A percentile compares a stretch with the other conserved stretches of the same genome.
Conservation (phyloP, 768 basidiomycete genomes). For the Pisolithus marmoratus region DNA sequence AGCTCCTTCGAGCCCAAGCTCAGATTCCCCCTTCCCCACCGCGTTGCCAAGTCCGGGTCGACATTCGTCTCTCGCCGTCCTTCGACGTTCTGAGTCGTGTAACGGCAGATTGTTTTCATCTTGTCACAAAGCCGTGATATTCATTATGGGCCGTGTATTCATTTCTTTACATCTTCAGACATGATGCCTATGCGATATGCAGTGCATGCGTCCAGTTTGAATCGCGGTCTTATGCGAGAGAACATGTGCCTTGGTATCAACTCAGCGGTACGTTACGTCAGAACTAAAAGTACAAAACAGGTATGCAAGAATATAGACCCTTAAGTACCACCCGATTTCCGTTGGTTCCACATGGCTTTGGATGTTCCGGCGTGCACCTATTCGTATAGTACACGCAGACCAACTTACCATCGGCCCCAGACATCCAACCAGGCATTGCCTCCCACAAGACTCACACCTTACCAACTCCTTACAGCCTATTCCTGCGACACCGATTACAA, state of each 20-base stretch:
- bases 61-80: constrained; percentile 81
- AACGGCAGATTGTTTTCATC: neutral
- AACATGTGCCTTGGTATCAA: no score
- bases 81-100: constrained; percentile 52
- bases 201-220: constrained; percentile 4
- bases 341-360: no score
- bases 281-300: no score
- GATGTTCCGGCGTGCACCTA: no score
- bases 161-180: constrained; percentile 5
- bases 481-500: constrained; percentile 33
- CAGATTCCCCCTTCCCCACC: constrained; percentile 96
- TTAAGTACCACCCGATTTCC: no score
- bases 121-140: constrained; percentile 1
- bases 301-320: no score
- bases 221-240: neutral
- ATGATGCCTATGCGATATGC: constrained; percentile 12
- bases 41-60: constrained; percentile 70
- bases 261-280: no score
- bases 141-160: constrained; percentile 9
- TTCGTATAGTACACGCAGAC: no score
- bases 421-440: no score
- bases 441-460: no score
- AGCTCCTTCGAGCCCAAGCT: constrained; percentile 84
- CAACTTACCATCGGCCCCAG: no score
- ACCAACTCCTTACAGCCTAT: constrained; percentile 23